phyloP scores from a whole-genome alignment of 371 early-diverging fungal species.

The Syncephalastrum monosporum region DNA sequence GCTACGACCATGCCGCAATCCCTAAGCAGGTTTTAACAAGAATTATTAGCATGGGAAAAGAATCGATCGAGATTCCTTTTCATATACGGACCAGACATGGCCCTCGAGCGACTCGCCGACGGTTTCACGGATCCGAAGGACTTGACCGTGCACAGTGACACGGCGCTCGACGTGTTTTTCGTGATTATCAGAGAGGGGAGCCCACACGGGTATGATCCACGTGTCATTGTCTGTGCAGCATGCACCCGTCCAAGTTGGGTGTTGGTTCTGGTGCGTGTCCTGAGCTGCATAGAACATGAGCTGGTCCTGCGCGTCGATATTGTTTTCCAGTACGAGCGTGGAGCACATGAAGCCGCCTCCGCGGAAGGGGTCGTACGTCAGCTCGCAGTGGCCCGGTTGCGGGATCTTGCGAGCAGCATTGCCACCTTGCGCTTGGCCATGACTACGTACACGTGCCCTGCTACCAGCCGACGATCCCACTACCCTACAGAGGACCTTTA shows the following conservation, averaged over 20 bases:
- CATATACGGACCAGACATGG: constrained; percentile 38
- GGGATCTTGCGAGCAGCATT: constrained; percentile 10
- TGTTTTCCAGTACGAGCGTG: constrained; percentile 14
- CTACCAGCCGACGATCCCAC: constrained; percentile 4
- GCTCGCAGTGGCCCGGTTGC: background rate
- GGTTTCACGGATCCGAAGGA: constrained; percentile 35
- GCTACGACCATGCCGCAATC: constrained; percentile 46
- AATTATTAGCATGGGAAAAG: constrained; percentile 1
- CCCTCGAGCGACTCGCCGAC: constrained; percentile 40
- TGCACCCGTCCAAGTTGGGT: constrained; percentile 26
- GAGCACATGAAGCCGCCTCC: constrained; percentile 34
- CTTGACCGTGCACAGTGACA: constrained; percentile 15
- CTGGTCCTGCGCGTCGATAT: constrained; percentile 8
- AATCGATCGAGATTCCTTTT: background rate
- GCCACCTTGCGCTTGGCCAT: constrained; percentile 1
- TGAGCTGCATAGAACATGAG: constrained; percentile 14
- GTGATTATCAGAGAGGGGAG: constrained; percentile 21
- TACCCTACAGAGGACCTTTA: constrained; percentile 15
- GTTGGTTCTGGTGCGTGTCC: constrained; percentile 1
- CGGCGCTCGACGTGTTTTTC: constrained; percentile 16
- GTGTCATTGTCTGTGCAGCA: constrained; percentile 7
- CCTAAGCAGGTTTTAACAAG: constrained; percentile 18
- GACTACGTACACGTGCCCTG: constrained; percentile 11
- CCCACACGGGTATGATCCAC: constrained; percentile 45
- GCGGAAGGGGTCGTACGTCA: constrained; percentile 29